A percentile compares a stretch with the other conserved stretches of the same genome.
Conservation (phyloP, 1,284 basidiomycete genomes). For the Ganoderma multipileum region DNA sequence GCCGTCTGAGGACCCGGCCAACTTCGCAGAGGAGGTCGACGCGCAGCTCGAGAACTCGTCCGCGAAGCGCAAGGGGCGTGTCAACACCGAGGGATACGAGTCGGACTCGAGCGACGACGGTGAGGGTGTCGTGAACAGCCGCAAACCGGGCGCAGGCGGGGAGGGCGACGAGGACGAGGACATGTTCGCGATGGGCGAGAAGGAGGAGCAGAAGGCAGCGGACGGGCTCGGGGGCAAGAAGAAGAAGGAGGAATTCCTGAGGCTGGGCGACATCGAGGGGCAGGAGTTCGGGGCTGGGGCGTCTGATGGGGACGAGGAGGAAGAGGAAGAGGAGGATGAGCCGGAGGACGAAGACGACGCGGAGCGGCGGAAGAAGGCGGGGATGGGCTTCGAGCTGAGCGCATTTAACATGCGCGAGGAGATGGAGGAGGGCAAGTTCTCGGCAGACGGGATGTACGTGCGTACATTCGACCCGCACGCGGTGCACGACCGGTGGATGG, state of each 20-base stretch:
- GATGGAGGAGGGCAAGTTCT: slow-evolving; percentile 97
- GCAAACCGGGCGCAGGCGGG: slow-evolving; percentile 59
- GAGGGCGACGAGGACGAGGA: slow-evolving; percentile 79
- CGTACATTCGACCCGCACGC: slow-evolving; percentile 90
- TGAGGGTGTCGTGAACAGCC: slow-evolving; percentile 85
- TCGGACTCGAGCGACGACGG: slow-evolving; percentile 94
- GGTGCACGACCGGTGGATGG: slow-evolving; percentile 95
- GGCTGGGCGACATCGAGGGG: slow-evolving; percentile 94
- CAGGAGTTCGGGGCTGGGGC: slow-evolving; percentile 82
- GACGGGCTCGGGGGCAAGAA: slow-evolving; percentile 52
- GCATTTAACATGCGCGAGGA: slow-evolving; percentile 99
- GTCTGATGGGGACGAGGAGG: slow-evolving; percentile 47
- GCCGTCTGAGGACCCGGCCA: slow-evolving; percentile 72
- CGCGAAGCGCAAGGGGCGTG: slow-evolving; percentile 64
- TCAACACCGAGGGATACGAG: slow-evolving; percentile 90
- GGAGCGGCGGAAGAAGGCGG: slow-evolving; percentile 75
- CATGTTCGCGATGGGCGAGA: slow-evolving; percentile 84
- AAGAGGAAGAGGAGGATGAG: slow-evolving; percentile 49
- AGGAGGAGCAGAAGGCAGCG: slow-evolving; percentile 57
- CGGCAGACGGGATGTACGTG: slow-evolving; percentile 91
- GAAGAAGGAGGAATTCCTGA: slow-evolving; percentile 80
- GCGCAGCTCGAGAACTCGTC: slow-evolving; percentile 70
- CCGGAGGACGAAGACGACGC: slow-evolving; percentile 84
- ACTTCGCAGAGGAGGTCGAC: slow-evolving; percentile 80
- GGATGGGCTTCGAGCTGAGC: slow-evolving; percentile 93